Base-by-base conservation (phyloP, 345 rosid species). In the Raphanus raphanistrum region DNA sequence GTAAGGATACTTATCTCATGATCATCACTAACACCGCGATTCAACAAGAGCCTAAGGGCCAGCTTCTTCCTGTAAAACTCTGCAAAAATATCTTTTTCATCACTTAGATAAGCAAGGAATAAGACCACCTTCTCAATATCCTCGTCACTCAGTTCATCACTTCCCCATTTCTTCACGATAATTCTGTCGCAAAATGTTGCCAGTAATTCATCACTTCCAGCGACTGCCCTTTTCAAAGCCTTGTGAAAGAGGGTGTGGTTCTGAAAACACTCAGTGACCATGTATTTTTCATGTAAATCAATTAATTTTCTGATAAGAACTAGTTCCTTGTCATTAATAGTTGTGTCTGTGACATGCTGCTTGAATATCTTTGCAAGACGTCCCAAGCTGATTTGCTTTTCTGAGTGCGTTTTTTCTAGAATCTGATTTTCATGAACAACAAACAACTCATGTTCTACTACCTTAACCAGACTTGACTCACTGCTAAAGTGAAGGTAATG, bases 401-500 rank as follows among this genome's bases (percentile, higher is more conserved):
- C 98, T 41, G 97, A 94, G 80, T 87, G 80, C 80, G 88, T 66
- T 17, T 54, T 16, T 0, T 90, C 97, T 77, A 94, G 83, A 63
- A 94, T 81, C 68, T 86, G 89, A 66, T 70, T 84, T 29, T 88
- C 90, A 76, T 81, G 73, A 8, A 80, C 81, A 8, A 88, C 91
- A 82, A 91, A 66, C 75, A 95, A 78, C 76, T 92, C 92, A 45
- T 92, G 82, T 87, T 90, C 97, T 62, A 91, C 98, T 88, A 84
- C 88, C 98, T 92, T 54, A 8, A 89, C 90, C 79, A 95, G 85
- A 79, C 91, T 95, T 0, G 89, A 78, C 83, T 90, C 96, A 72
- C 92, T 92, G 82, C 92, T 89, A 31, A 85, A 84, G 66, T 90
- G 96, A 82, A 92, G 83, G 84, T 91, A 95, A 80, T 92, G 88